Conservation (phyloP, 176 grass and related monocot genomes). For the Avena insularis region DNA sequence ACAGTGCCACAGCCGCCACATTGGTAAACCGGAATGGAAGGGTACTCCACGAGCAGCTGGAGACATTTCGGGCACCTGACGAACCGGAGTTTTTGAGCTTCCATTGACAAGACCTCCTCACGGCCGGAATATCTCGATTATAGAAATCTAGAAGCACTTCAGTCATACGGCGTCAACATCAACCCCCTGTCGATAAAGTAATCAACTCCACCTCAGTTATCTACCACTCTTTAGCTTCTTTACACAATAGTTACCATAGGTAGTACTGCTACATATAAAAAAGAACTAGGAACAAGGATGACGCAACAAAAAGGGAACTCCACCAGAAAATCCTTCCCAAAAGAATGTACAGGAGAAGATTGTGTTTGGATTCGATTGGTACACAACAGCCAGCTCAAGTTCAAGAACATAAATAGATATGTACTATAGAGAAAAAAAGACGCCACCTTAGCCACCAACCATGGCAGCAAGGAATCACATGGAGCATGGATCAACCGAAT, state of each 20-base stretch:
- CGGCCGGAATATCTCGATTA: background rate
- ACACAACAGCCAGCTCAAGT: background rate
- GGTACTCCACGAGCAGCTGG: slow-evolving; percentile 85
- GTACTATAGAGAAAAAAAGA: background rate
- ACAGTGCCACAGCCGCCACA: slow-evolving; percentile 68
- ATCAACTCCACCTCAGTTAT: slow-evolving; percentile 29
- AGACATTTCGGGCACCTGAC: slow-evolving; percentile 88
- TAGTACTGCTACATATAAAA: background rate
- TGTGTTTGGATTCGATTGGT: background rate
- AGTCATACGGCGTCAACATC: slow-evolving; percentile 4
- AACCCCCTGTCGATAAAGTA: background rate
- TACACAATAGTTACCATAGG: background rate
- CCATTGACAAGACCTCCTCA: slow-evolving; percentile 41
- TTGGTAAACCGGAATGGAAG: slow-evolving; percentile 72
- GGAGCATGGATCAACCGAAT: background rate
- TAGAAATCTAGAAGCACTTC: slow-evolving; percentile 4
- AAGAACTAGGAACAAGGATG: background rate
- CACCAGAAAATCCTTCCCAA: background rate
- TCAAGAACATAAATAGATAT: background rate
- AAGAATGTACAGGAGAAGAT: background rate
- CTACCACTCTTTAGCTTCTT: background rate
- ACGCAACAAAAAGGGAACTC: background rate
- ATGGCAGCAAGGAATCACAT: slow-evolving; percentile 16
- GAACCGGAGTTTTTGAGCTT: slow-evolving; percentile 65
- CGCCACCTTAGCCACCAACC: background rate